Conservation (phyloP, 75 land plant genomes). For the Pinus albicaulis region DNA sequence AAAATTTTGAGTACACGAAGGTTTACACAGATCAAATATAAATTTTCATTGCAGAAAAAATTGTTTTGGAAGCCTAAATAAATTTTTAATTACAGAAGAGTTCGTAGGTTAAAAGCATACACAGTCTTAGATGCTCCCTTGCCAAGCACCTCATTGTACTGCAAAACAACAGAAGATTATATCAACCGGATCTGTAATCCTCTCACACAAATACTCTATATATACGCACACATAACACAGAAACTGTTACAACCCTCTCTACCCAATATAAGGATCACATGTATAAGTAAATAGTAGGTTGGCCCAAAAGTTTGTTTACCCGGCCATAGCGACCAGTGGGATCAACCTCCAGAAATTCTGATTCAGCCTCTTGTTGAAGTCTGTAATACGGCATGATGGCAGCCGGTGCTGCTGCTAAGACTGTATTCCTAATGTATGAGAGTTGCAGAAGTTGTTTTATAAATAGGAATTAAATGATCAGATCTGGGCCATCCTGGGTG, state of each 20-base stretch:
- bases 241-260: not conserved
- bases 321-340: slow-evolving; percentile 90
- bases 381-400: no score
- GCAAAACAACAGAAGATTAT: slow-evolving; percentile 25
- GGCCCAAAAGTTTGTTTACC: slow-evolving; percentile 23
- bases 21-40: not conserved
- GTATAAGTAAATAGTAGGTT: not conserved
- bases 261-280: not conserved
- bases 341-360: slow-evolving; percentile 81
- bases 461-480: no score
- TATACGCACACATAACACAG: not conserved
- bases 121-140: slow-evolving; percentile 95
- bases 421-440: no score
- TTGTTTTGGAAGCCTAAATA: not conserved
- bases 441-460: no score
- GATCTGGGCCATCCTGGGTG: no score
- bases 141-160: slow-evolving; percentile 89
- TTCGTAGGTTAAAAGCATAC: slow-evolving; percentile 35
- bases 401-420: no score
- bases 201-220: not conserved
- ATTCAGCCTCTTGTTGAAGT: slow-evolving; percentile 9
- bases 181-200: slow-evolving; percentile 8
- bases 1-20: not conserved
- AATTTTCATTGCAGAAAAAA: not conserved
- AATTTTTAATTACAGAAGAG: not conserved